Conservation (phyloP, 2,329 filamentous ascomycete genomes). For the Elsinoe fawcettii region DNA sequence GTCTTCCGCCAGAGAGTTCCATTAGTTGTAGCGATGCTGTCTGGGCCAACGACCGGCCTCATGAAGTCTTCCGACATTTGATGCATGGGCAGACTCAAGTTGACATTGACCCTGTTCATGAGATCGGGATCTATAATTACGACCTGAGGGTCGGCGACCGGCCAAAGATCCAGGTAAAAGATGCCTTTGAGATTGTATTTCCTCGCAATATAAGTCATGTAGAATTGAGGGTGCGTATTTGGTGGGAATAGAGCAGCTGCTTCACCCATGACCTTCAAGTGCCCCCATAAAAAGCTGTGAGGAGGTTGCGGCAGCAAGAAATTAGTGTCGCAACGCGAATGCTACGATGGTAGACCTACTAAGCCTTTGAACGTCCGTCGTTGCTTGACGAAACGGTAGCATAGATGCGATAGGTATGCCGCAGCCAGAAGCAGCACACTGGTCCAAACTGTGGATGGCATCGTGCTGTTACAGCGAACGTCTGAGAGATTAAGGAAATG, state of each 20-base stretch:
- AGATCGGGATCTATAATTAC: constrained; percentile 18
- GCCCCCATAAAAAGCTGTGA: constrained; percentile 21
- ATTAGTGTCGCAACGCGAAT: neutral
- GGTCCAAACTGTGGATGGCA: neutral
- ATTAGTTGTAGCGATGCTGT: neutral
- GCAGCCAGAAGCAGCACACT: neutral
- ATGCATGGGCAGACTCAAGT: neutral
- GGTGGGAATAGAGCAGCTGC: constrained; percentile 8
- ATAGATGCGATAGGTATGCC: neutral
- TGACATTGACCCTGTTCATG: constrained; percentile 1
- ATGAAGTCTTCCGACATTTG: neutral
- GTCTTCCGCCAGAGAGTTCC: neutral
- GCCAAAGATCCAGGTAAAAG: constrained; percentile 23
- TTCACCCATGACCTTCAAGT: constrained; percentile 20
- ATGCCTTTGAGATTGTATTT: constrained; percentile 21
- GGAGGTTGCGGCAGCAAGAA: constrained; percentile 19
- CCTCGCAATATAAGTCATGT: neutral
- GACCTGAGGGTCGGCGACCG: constrained; percentile 19
- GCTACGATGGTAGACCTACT: neutral
- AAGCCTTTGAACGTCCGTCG: neutral
- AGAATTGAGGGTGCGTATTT: neutral
- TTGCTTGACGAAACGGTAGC: neutral
- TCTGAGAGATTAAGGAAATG: neutral
- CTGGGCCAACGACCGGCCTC: neutral
- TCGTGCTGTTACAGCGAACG: neutral